Evolutionary conservation across 148 eudicot species (phyloP), one percentile per base, ranked within the genome.

Genomic region (Rhododendron williamsianum): DNA sequence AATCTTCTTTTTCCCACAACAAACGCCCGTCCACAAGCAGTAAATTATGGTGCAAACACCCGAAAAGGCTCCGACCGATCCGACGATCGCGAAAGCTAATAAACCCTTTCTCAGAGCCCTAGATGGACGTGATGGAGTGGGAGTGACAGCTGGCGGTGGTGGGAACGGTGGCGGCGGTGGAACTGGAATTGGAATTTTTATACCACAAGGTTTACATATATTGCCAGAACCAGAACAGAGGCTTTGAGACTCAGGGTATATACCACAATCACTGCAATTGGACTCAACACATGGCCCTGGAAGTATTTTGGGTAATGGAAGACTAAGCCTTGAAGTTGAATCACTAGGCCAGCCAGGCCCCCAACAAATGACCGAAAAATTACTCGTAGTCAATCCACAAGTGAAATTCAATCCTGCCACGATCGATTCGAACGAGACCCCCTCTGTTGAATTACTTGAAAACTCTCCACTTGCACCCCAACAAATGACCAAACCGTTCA

Each of bases 1-100:
- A 81, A 97, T 87, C 83, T 94, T 93, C 89, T 97, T 97, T 46
- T 97, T 92, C 77, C 99, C 98, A 86, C 88, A 94, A 84, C 93
- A 92, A 85, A 87, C 94, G 73, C 99, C 98, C 15, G 91, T 86
- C 91, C 95, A 95, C 63, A 93, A 82, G 54, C 93, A 94, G 84
- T 97, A 95, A 72, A 93, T 54, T 36, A 94, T 45, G 21, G 93
- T 90, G 65, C 94, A 92, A 72, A 97, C 87, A 33, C 96, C 96
- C 16, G 91, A 89, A 21, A 97, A 88, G 4, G 83, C 89, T 35
- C 99, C 99, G 13, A 92, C 84, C 3, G 95, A 92, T 76, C 99
- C 99, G 21, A 95, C 91, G 78, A 97, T 93, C 8, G 93, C 94
- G 76, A 97, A 95, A 5, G 92, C 98, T 81, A 97, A 89, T 45